Base-by-base conservation (phyloP, 345 rosid species). In the Iberis pinnata region DNA sequence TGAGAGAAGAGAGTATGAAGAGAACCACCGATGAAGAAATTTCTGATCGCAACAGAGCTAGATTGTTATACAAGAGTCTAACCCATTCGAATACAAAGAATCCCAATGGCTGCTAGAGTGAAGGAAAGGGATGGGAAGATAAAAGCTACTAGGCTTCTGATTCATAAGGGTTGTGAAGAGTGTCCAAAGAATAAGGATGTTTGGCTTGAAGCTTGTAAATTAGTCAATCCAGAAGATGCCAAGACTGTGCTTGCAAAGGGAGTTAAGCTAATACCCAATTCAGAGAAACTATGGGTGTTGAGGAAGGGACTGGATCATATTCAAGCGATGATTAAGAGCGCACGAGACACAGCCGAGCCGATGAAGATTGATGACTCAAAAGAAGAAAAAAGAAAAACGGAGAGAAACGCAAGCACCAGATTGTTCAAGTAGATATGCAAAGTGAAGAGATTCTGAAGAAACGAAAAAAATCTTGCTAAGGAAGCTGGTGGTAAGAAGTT, bases 61-160 rank as follows among this genome's bases (percentile, higher is more conserved):
- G 96, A 63, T 55, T 90, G 65, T 64, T 90, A 66, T 71, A 87
- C 73, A 90, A 84, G 81, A 84, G 95, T 79, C 77, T 87, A 6
- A 90, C 74, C 0, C 89, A 79, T 73, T 84, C 98, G 4, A 90
- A 87, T 38, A 95, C 95, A 0, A 90, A 87, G 66, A 95, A 87
- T 32, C 95, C 98, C 0, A 89, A 87, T 12, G 95, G 98, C n/a
- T 90, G 89, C 98, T 4, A 80, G 98, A 76, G 61, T 90, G 60
- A 96, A 90, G 79, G 98, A 84, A 76, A 89, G 82, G 72, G 98
- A 92, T 18, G 95, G 96, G 61, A 87, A 90, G 82, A 76, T 84
- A 50, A 77, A 75, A 67, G 86, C 77, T 1, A 89, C 96, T 0
- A 84, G 95, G 69, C 77, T 70, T 60, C 73, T 79, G 77, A 87